Evolutionary conservation across 805 yeast genomes (phyloP).

Genomic region (Saccharomyces eubayanus): DNA sequence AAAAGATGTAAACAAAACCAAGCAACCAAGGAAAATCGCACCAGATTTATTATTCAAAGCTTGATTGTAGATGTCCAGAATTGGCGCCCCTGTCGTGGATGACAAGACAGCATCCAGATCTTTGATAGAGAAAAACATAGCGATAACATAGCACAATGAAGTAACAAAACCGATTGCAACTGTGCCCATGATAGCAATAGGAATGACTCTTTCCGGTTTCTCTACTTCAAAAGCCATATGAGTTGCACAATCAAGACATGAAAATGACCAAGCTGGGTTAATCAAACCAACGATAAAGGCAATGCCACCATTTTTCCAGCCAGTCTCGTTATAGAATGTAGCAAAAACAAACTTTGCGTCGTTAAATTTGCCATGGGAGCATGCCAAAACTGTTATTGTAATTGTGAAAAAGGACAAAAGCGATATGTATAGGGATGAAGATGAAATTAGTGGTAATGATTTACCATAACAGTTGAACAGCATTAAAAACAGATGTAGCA

Average conservation of each 20-base stretch:
- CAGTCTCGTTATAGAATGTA: slow-evolving; percentile 49
- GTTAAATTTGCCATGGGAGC: slow-evolving; percentile 49
- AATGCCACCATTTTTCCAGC: slow-evolving; percentile 52
- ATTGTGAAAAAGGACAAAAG: slow-evolving; percentile 47
- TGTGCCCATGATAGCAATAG: slow-evolving; percentile 59
- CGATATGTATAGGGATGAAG: slow-evolving; percentile 47
- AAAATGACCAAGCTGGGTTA: slow-evolving; percentile 65
- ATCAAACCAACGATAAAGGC: slow-evolving; percentile 60
- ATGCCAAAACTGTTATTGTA: slow-evolving; percentile 47
- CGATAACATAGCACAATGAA: slow-evolving; percentile 43
- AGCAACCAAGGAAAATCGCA: slow-evolving; percentile 44
- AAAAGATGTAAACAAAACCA: slow-evolving; percentile 48
- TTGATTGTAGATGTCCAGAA: slow-evolving; percentile 56
- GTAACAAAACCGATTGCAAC: slow-evolving; percentile 65
- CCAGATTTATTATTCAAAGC: slow-evolving; percentile 48
- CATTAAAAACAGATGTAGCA: slow-evolving; percentile 39
- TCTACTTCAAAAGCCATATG: slow-evolving; percentile 65
- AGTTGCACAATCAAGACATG: slow-evolving; percentile 63
- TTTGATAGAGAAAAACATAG: slow-evolving; percentile 55
- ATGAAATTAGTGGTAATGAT: slow-evolving; percentile 45
- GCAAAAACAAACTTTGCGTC: slow-evolving; percentile 50
- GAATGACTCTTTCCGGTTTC: slow-evolving; percentile 52
- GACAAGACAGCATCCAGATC: slow-evolving; percentile 42
- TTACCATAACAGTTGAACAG: slow-evolving; percentile 49
- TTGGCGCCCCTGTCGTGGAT: slow-evolving; percentile 54